phyloP scores from a whole-genome alignment of 2,329 filamentous ascomycete species.

The Fusarium penzigii region DNA sequence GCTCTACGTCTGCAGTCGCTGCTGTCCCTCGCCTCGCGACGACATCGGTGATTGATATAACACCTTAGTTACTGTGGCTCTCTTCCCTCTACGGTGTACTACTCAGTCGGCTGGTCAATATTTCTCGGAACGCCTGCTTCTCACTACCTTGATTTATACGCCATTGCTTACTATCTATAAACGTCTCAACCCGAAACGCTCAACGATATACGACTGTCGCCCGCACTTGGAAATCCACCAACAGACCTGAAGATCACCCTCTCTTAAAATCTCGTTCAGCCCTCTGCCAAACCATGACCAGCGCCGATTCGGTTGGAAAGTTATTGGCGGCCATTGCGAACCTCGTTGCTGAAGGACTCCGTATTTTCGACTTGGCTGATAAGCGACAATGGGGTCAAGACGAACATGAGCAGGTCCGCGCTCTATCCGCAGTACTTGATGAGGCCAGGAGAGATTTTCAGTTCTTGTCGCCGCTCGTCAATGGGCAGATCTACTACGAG shows the following conservation, averaged over 20 bases:
- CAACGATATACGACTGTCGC: too few relatives aligned
- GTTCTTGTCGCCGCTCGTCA: slow-evolving; percentile 55
- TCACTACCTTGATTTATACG: slow-evolving; percentile 1
- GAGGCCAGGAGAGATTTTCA: slow-evolving; percentile 63
- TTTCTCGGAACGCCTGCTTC: neutral
- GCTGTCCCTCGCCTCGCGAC: slow-evolving; percentile 30
- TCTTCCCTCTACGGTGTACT: neutral
- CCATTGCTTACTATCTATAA: slow-evolving; percentile 6
- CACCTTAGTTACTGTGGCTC: slow-evolving; percentile 1
- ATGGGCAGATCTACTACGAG: slow-evolving; percentile 59
- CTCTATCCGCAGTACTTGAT: slow-evolving; percentile 56
- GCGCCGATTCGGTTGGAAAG: slow-evolving; percentile 56
- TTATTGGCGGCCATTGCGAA: slow-evolving; percentile 60
- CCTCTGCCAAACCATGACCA: slow-evolving; percentile 35
- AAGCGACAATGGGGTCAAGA: slow-evolving; percentile 60
- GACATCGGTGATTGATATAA: slow-evolving; percentile 24
- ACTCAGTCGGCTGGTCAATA: neutral
- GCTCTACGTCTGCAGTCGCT: slow-evolving; percentile 24
- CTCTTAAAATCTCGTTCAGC: slow-evolving; percentile 1
- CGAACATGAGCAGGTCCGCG: slow-evolving; percentile 60
- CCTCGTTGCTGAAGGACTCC: slow-evolving; percentile 53
- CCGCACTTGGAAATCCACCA: too few relatives aligned
- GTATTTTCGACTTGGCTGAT: slow-evolving; percentile 57
- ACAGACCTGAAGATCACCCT: neutral
- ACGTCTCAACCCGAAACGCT: neutral